Percentiles rank a stretch among this genome's conserved stretches.
These are phyloP conservation scores for Arthrobotrys megalospora DNA, from an alignment of 2,329 filamentous ascomycete genomes.

Conservation along the genomic window DNA sequence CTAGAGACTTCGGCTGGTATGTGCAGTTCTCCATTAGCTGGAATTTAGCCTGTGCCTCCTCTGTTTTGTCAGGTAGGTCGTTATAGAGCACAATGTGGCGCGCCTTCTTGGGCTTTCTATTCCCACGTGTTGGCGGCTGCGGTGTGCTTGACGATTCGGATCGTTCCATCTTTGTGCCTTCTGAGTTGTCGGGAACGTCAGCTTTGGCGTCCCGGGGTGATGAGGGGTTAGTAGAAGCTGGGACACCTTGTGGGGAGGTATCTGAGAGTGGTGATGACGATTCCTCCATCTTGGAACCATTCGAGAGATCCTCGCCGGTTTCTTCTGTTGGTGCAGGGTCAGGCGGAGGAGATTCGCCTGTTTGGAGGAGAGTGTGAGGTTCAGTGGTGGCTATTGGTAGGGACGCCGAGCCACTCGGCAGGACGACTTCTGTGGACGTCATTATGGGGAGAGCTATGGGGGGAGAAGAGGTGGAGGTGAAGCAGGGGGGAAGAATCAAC, in stretches of 20 bases:
- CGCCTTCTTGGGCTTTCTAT: slow-evolving; percentile 62
- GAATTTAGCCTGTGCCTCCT: slow-evolving; percentile 82
- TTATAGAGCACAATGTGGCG: slow-evolving; percentile 72
- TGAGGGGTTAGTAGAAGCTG: slow-evolving; percentile 52
- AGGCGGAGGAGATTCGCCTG: slow-evolving; percentile 18
- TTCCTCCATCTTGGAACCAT: slow-evolving; percentile 42
- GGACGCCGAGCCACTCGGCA: slow-evolving; percentile 38
- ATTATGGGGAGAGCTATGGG: slow-evolving; percentile 24
- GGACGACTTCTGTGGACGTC: slow-evolving; percentile 50
- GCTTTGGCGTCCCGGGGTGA: slow-evolving; percentile 49
- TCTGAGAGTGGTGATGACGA: slow-evolving; percentile 53
- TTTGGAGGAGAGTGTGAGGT: slow-evolving; percentile 17
- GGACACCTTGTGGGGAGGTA: slow-evolving; percentile 37
- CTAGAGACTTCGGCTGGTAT: slow-evolving; percentile 92
- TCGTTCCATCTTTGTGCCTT: slow-evolving; percentile 32
- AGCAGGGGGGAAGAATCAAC: not conserved
- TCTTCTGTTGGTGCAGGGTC: slow-evolving; percentile 15
- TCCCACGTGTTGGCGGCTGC: slow-evolving; percentile 23
- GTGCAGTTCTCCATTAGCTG: slow-evolving; percentile 86
- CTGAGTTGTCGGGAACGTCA: slow-evolving; percentile 37
- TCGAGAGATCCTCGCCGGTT: slow-evolving; percentile 11
- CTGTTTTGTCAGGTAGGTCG: slow-evolving; percentile 83
- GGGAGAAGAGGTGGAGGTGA: not conserved
- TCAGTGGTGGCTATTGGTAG: slow-evolving; percentile 12
- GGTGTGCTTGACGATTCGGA: slow-evolving; percentile 34